Evolutionary conservation across 2,329 filamentous ascomycete genomes (phyloP), one percentile per base, ranked within the genome.

Genomic region (Hortaea werneckii): DNA sequence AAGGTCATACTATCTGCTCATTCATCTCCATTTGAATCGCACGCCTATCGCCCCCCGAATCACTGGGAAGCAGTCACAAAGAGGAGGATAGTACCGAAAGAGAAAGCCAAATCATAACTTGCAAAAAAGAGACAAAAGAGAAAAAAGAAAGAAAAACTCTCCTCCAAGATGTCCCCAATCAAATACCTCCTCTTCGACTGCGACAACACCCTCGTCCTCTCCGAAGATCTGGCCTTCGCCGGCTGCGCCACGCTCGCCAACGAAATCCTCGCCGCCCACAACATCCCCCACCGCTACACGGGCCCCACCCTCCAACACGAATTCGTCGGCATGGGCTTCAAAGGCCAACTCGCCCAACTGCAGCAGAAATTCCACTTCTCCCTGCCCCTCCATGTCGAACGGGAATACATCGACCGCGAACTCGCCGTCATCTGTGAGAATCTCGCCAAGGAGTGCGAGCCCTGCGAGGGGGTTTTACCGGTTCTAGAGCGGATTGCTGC

Each of bases 251-350:
- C 86, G 50, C 80, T 95, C 54, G 83, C 87, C 73, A 95, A 95
- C 71, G 75, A 87, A 67, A 85, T 94, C 65, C 80, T 90, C 64
- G 74, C 76, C 57, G 76, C 77, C 60, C 76, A 83, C 61, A 71
- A 75, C 58, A 73, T 87, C 59, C 61, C 73, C 26, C 74, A 79
- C 57, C 79, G 77, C 63, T 95, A 94, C 73, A 88, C 85, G 4
- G 84, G 83, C 60, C 78, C 82, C 40, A 75, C 80, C 49, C 81
- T 95, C 53, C 85, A 94, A 69, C 72, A 75, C 56, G 85, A 94
- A 70, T 95, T 94, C 60, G 87, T 95, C 57, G 88, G 89, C 59
- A 84, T 92, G 66, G 94, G 94, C 77, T 95, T 94, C 77, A 85
- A 87, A 56, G 86, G 86, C 68, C 94, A 94, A 86, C 82, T 94